Conservation (phyloP, 495 filamentous ascomycete genomes). For the Apodospora peruviana region DNA sequence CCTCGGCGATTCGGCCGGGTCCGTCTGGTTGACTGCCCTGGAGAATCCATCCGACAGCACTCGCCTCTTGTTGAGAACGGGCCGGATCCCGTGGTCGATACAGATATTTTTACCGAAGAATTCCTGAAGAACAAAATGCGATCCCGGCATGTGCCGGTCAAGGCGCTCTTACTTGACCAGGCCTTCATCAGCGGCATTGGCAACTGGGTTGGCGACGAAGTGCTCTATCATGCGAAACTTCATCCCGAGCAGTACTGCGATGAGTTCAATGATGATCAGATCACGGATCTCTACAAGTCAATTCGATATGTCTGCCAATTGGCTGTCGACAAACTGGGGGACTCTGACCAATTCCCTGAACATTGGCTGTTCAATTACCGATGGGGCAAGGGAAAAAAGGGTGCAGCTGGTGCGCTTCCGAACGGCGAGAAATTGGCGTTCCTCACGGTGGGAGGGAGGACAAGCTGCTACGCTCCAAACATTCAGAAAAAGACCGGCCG, state of each 20-base stretch:
- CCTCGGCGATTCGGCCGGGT: slow-evolving; percentile 68
- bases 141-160: slow-evolving; percentile 75
- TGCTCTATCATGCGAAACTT: slow-evolving; percentile 78
- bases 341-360: slow-evolving; percentile 77
- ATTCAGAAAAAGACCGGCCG: slow-evolving; percentile 71
- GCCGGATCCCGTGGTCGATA: slow-evolving; percentile 86
- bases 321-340: slow-evolving; percentile 73
- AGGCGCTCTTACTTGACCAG: slow-evolving; percentile 83
- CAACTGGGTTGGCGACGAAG: slow-evolving; percentile 95
- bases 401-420: slow-evolving; percentile 57
- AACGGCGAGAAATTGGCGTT: slow-evolving; percentile 80
- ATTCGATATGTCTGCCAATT: slow-evolving; percentile 73
- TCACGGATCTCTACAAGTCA: slow-evolving; percentile 64
- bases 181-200: slow-evolving; percentile 87
- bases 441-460: slow-evolving; percentile 81
- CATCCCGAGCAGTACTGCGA: slow-evolving; percentile 92
- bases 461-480: slow-evolving; percentile 77
- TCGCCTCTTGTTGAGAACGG: slow-evolving; percentile 84
- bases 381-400: slow-evolving; percentile 87
- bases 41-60: slow-evolving; percentile 64
- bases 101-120: slow-evolving; percentile 62
- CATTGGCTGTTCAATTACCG: slow-evolving; percentile 90
- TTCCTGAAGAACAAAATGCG: slow-evolving; percentile 66
- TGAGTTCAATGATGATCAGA: slow-evolving; percentile 66
- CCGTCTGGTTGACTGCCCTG: slow-evolving; percentile 74